phyloP scores from a whole-genome alignment of 139 green algal genomes.

The Coelastrella sp. region DNA sequence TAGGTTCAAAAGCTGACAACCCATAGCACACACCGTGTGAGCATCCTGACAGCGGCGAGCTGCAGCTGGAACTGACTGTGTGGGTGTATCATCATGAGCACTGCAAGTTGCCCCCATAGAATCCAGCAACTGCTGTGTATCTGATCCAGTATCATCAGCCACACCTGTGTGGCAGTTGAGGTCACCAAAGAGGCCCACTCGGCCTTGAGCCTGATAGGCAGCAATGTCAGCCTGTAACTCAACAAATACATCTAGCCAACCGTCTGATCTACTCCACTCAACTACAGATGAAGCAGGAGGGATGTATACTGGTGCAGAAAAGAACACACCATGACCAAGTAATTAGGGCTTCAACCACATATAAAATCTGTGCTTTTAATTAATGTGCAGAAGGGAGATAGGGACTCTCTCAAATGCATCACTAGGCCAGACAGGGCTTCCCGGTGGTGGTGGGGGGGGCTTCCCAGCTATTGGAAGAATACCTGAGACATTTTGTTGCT shows the following conservation, averaged over 20 bases:
- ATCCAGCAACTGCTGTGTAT: background rate
- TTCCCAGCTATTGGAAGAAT: constrained; percentile 71
- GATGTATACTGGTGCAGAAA: no score
- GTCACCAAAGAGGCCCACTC: background rate
- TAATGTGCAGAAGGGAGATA: background rate
- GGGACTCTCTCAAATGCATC: background rate
- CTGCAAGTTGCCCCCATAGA: background rate
- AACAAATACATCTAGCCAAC: no score
- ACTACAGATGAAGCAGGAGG: no score
- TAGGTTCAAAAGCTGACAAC: background rate
- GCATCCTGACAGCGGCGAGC: background rate
- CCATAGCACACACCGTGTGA: background rate
- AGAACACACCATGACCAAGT: no score
- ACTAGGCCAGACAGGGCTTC: no score
- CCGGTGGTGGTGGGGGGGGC: no score
- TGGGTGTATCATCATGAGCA: no score
- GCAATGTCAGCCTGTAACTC: no score
- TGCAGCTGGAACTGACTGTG: no score
- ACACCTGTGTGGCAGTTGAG: background rate
- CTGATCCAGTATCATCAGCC: no score
- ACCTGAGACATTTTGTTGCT: constrained; percentile 56
- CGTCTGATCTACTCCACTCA: background rate
- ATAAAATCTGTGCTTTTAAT: background rate
- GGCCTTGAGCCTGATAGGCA: background rate
- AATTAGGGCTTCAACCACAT: no score